Conservation (phyloP, 2,329 filamentous ascomycete species). For the Aspergillus ruber region DNA sequence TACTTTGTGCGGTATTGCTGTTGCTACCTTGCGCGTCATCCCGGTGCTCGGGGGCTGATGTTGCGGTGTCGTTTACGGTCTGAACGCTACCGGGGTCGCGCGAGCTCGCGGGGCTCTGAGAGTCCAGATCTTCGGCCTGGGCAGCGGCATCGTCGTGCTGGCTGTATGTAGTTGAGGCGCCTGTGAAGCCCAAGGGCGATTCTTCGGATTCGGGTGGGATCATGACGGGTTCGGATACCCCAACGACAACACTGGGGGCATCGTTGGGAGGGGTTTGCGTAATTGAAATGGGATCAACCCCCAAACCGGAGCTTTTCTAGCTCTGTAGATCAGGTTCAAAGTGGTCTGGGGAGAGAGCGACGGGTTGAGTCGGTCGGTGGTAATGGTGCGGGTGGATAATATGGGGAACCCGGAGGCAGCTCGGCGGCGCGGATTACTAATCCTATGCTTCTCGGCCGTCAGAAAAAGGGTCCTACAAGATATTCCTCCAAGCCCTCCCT, state of each 20-base stretch:
- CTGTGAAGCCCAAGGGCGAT: constrained; percentile 22
- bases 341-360: constrained; percentile 4
- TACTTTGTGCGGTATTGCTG: constrained; percentile 16
- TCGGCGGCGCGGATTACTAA: constrained; percentile 21
- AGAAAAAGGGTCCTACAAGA: too few relatives aligned
- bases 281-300: not conserved
- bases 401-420: constrained; percentile 27
- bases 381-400: constrained; percentile 13
- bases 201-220: constrained; percentile 30
- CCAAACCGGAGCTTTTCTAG: not conserved
- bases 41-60: constrained; percentile 13
- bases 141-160: constrained; percentile 19
- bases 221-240: constrained; percentile 34
- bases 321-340: not conserved
- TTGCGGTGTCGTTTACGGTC: constrained; percentile 16
- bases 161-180: constrained; percentile 13
- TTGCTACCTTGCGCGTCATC: constrained; percentile 8
- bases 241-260: constrained; percentile 26
- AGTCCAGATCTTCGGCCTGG: constrained; percentile 27
- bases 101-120: constrained; percentile 30
- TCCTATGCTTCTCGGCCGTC: not conserved
- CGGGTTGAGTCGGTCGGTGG: constrained; percentile 8
- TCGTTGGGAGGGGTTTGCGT: constrained; percentile 19
- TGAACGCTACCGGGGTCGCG: constrained; percentile 26
- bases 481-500: too few relatives aligned